Evolutionary conservation across 2,329 filamentous ascomycete genomes (phyloP).

Genomic region (Sclerotinia glacialis): DNA sequence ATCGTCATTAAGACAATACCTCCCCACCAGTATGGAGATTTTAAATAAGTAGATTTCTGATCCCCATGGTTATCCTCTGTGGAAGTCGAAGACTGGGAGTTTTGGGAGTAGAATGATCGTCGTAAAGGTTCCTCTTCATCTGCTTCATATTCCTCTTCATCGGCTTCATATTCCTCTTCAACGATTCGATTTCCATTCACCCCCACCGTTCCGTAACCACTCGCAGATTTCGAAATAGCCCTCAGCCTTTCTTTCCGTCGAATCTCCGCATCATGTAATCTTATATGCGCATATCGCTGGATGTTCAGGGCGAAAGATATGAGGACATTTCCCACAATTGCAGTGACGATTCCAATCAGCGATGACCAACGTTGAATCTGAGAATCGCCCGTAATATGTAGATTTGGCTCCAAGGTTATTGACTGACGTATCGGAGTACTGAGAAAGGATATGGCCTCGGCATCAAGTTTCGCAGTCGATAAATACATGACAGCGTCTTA

Average conservation of each 20-base stretch:
- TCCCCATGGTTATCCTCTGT: conserved; percentile 40
- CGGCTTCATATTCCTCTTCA: conserved; percentile 33
- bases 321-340: conserved; percentile 87
- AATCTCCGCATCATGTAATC: conserved; percentile 68
- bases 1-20: conserved; percentile 90
- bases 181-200: conserved; percentile 36
- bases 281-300: conserved; percentile 91
- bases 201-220: conserved; percentile 46
- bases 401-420: conserved; percentile 2
- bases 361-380: conserved; percentile 77
- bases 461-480: conserved; percentile 27
- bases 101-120: conserved; percentile 49
- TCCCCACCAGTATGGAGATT: conserved; percentile 93
- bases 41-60: conserved; percentile 67
- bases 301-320: conserved; percentile 96
- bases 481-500: conserved; percentile 36
- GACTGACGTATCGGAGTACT: conserved; percentile 17
- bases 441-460: conserved; percentile 26
- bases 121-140: conserved; percentile 53
- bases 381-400: conserved; percentile 41
- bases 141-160: conserved; percentile 34
- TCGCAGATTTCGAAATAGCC: conserved; percentile 43
- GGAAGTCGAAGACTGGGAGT: conserved; percentile 42
- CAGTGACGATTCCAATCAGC: conserved; percentile 89
- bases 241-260: conserved; percentile 55